Conservation (phyloP, 192 early-diverging fungal genomes). For the Bifiguratus adelaidae region DNA sequence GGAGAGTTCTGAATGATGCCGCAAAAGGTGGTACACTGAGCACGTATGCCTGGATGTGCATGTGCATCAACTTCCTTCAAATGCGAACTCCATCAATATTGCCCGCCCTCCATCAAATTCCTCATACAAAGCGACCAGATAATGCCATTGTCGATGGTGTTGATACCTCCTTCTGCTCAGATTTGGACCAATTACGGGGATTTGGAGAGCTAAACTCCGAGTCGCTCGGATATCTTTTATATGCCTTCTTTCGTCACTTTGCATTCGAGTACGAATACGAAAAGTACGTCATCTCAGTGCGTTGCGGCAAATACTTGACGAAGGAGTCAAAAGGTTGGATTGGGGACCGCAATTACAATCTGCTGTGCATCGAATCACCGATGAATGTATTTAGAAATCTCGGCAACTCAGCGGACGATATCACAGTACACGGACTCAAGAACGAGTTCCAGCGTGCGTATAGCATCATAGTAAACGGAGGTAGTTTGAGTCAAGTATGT, state of each 20-base stretch:
- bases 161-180: slow-evolving; percentile 67
- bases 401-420: slow-evolving; percentile 79
- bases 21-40: slow-evolving; percentile 91
- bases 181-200: slow-evolving; percentile 50
- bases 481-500: slow-evolving; percentile 34
- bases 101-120: slow-evolving; percentile 65
- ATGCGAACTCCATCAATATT: slow-evolving; percentile 81
- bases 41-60: slow-evolving; percentile 91
- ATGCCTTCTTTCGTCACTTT: slow-evolving; percentile 74
- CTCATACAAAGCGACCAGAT: slow-evolving; percentile 15
- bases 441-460: slow-evolving; percentile 75
- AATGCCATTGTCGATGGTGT: slow-evolving; percentile 32
- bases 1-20: slow-evolving; percentile 79
- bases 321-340: slow-evolving; percentile 89
- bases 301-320: slow-evolving; percentile 65
- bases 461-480: slow-evolving; percentile 33
- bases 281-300: slow-evolving; percentile 67
- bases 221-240: slow-evolving; percentile 68
- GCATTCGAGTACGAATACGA: slow-evolving; percentile 82
- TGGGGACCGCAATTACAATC: slow-evolving; percentile 43
- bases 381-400: slow-evolving; percentile 83
- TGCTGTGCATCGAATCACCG: slow-evolving; percentile 90
- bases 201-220: slow-evolving; percentile 65
- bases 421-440: slow-evolving; percentile 65
- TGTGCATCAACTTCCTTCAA: slow-evolving; percentile 90